These are phyloP conservation scores for Apiospora pterosperma DNA, from an alignment of 2,329 filamentous ascomycete species.

Conservation along the genomic window DNA sequence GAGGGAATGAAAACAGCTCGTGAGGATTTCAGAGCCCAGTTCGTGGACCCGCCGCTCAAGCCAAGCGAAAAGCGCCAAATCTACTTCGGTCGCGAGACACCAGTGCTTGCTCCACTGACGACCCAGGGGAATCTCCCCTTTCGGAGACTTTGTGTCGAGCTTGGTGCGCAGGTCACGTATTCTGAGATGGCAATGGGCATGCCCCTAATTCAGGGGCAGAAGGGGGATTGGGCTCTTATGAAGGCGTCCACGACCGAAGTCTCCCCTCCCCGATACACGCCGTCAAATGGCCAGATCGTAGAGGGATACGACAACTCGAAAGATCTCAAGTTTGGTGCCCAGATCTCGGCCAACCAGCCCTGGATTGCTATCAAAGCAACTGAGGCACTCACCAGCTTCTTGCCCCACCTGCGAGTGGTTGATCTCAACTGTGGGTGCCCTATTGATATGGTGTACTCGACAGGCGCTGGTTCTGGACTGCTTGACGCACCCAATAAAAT, in stretches of 20 bases:
- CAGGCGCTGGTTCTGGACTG: slow-evolving; percentile 85
- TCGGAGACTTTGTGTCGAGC: slow-evolving; percentile 80
- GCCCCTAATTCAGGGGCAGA: slow-evolving; percentile 84
- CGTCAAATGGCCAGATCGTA: slow-evolving; percentile 52
- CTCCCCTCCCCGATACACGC: slow-evolving; percentile 63
- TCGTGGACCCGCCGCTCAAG: slow-evolving; percentile 80
- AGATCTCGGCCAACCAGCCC: slow-evolving; percentile 89
- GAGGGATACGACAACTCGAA: slow-evolving; percentile 76
- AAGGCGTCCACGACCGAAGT: slow-evolving; percentile 87
- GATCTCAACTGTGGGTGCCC: slow-evolving; percentile 97
- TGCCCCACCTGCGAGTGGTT: slow-evolving; percentile 83
- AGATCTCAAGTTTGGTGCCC: slow-evolving; percentile 86
- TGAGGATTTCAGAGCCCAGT: slow-evolving; percentile 74
- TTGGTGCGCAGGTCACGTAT: slow-evolving; percentile 91
- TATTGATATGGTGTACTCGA: slow-evolving; percentile 87
- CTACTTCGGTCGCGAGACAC: slow-evolving; percentile 93
- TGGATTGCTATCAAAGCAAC: slow-evolving; percentile 88
- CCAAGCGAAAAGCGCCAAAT: slow-evolving; percentile 91
- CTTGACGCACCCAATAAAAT: slow-evolving; percentile 86
- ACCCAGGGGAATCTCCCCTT: slow-evolving; percentile 97
- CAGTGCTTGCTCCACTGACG: slow-evolving; percentile 88
- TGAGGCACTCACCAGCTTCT: slow-evolving; percentile 71
- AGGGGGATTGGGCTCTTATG: slow-evolving; percentile 91
- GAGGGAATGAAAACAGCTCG: slow-evolving; percentile 22
- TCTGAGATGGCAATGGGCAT: slow-evolving; percentile 97